Conservation (phyloP, 1,284 basidiomycete species). For the Albatrellus sp. region DNA sequence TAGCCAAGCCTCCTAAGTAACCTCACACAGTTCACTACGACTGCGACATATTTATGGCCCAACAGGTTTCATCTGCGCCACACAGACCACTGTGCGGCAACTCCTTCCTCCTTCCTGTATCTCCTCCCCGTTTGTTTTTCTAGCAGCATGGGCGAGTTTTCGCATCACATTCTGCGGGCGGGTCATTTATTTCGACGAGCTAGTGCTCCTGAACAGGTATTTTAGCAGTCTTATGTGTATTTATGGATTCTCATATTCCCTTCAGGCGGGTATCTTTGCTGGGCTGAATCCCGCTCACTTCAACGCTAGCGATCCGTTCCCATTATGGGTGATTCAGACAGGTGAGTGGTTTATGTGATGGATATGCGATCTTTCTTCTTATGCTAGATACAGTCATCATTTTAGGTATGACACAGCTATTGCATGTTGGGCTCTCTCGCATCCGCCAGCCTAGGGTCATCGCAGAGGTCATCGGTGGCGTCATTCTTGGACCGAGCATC, state of each 20-base stretch:
- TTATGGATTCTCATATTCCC: not conserved
- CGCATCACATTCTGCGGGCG: conserved; percentile 22
- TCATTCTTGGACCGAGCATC: conserved; percentile 68
- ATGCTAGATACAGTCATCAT: conserved; percentile 41
- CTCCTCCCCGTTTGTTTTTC: not conserved
- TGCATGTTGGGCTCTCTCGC: conserved; percentile 47
- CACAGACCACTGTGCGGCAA: not conserved
- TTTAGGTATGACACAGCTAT: conserved; percentile 61
- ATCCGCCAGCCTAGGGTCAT: conserved; percentile 81
- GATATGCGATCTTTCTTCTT: not conserved
- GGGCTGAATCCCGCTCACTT: conserved; percentile 55
- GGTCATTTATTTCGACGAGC: conserved; percentile 18
- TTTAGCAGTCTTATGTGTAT: conserved; percentile 1
- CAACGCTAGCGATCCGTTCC: conserved; percentile 54
- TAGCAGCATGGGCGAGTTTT: conserved; percentile 28
- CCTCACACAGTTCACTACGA: no score
- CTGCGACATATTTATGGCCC: no score
- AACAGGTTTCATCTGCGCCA: not conserved
- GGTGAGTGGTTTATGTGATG: conserved; percentile 23
- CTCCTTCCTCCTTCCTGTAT: not conserved
- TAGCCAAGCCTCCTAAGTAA: no score
- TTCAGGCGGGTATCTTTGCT: conserved; percentile 48
- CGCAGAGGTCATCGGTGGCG: conserved; percentile 78
- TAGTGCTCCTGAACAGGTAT: conserved; percentile 35
- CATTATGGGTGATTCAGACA: conserved; percentile 77